Percentiles rank a stretch among this genome's conserved stretches.
Conservation (phyloP, 1,139 yeast species). For the Candida sp. region DNA sequence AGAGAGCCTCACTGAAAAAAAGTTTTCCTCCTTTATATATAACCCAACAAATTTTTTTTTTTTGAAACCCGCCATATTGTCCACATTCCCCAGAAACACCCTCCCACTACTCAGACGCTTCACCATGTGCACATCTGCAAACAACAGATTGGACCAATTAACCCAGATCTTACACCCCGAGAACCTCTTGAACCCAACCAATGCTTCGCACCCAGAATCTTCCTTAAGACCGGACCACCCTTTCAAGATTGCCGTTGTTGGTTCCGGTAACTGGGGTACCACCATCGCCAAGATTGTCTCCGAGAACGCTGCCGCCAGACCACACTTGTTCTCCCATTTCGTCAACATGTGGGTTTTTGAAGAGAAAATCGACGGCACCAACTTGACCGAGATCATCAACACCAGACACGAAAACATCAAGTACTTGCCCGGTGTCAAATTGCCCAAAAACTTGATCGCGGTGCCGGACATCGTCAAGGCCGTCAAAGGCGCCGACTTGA, state of each 20-base stretch:
- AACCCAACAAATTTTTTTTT: background rate
- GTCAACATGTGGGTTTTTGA: constrained; percentile 97
- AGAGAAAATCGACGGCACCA: constrained; percentile 72
- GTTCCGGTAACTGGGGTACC: constrained; percentile 94
- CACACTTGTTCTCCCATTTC: constrained; percentile 63
- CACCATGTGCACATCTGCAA: constrained; percentile 20
- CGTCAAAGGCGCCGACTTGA: constrained; percentile 76
- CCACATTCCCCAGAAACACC: background rate
- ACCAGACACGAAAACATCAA: constrained; percentile 87
- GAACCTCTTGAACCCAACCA: constrained; percentile 16
- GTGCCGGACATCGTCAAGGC: constrained; percentile 80
- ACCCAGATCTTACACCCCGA: constrained; percentile 35
- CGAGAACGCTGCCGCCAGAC: constrained; percentile 76
- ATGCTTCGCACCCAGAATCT: constrained; percentile 18
- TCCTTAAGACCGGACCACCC: constrained; percentile 37
- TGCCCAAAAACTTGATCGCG: constrained; percentile 84
- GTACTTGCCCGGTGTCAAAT: constrained; percentile 78
- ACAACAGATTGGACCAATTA: constrained; percentile 43
- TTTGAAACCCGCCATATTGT: background rate
- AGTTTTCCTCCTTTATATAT: background rate
- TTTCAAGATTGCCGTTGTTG: constrained; percentile 64
- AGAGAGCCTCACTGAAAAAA: background rate
- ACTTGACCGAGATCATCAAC: constrained; percentile 87
- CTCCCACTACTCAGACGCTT: background rate
- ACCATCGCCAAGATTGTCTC: constrained; percentile 94